Evolutionary conservation across 805 yeast species (phyloP), one percentile per base, ranked within the genome.

Genomic region (Trichomonascus vanleenenianus): DNA sequence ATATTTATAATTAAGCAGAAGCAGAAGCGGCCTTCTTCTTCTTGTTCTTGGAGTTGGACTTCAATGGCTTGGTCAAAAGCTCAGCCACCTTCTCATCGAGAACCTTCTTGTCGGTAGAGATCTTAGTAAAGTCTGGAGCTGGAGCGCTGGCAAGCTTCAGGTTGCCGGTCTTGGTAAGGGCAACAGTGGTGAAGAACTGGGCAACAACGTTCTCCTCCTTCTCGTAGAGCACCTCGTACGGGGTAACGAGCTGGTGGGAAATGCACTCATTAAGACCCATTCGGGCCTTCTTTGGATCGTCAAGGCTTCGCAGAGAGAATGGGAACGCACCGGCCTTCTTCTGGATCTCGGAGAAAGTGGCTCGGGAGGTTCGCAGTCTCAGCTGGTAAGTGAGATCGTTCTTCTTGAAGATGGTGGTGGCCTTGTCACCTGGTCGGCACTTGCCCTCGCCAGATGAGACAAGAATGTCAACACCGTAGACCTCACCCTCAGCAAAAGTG

Each of bases 171-270:
- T 79, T 79, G 61, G 88, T 83, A 57, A 84, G 63, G 31, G 83
- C 88, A 57, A 83, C 75, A 40, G 91, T 84, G 54, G 86, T 76
- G 69, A 79, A 83, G 62, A 69, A 79, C 68, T 83, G 87, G 30
- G 84, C 85, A 54, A 84, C 74, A 48, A 59, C 67, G 62, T 78
- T 81, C 49, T 78, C 81, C 52, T 79, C 78, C 68, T 78, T 80
- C 60, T 81, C 87, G 61, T 76, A 72, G 61, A 73, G 71, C 44
- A 83, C 74, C 50, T 83, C 89, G 62, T 83, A 82, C 40, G 85
- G 78, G 60, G 74, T 72, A 58, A 82, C 71, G 37, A 81, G 76
- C 50, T 75, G 73, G 66, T 82, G 89, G 71, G 72, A 77, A 46
- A 72, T 68, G 62, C 85, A 79, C 72, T 83, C 89, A 59, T 74